Evolutionary conservation across 1,284 basidiomycete species (phyloP), one percentile per base, ranked within the genome.

Genomic region (Wallemia hederae): DNA sequence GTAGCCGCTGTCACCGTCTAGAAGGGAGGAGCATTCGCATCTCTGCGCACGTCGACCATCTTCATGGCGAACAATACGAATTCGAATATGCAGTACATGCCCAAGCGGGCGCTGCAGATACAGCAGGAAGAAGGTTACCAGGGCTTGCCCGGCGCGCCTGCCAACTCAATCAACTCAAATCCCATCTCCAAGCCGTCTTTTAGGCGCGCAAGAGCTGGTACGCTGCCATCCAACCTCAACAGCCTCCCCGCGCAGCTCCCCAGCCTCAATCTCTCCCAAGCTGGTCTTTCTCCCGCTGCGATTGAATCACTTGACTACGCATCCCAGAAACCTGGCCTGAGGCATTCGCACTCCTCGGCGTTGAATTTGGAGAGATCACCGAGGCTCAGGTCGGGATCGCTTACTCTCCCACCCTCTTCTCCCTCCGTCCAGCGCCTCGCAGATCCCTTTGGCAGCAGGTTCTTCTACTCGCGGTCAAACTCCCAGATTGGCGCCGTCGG

Each of bases 371-470:
- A 60, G 2, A 59, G 55, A 27, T 58, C 60, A 29, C 60, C 62
- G 17, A 57, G 90, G 61, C 76, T 88, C 62, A 78, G 90, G 64
- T 91, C 88, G 25, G 90, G 89, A 27, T 92, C 88, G 25, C 76
- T 90, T 59, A 87, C 84, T 14, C 73, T 85, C 31, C 83, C 83
- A 5, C 74, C 81, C 55, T 68, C 72, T 22, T 31, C 61, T 63
- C 26, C 80, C 78, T 60, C 80, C 85, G n/a, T 82, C 80, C 63
- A 86, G 85, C 67, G 83, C 86, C 1, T 92, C 14, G 39, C 39
- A 3, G 39, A 49, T 49, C 39, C 39, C 22, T 49, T 49, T n/a
- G 39, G 39, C 22, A 49, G 39, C 24, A 58, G 27, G 24, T 49
- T 49, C 39, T 49, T 65, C 64, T 26, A 62, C 60, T 31, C 63